Conservation (phyloP, 495 filamentous ascomycete species). For the Neurospora sp. region DNA sequence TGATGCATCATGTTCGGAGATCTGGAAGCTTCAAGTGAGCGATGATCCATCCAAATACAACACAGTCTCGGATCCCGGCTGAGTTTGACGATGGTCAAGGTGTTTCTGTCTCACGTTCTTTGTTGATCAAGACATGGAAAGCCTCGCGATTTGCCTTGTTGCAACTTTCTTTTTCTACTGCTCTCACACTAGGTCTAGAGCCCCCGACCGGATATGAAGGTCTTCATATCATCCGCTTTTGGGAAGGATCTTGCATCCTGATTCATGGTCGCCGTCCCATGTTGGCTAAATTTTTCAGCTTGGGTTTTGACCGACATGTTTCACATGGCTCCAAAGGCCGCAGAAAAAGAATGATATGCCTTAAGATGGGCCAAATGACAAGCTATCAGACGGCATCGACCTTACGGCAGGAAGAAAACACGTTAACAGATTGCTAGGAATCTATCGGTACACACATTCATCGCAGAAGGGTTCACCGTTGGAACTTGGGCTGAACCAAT, state of each 20-base stretch:
- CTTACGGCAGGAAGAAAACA: neutral
- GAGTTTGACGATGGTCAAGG: neutral
- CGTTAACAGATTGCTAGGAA: neutral
- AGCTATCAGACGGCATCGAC: neutral
- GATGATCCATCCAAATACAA: neutral
- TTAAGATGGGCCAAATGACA: neutral
- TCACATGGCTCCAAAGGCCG: neutral
- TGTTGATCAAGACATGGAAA: neutral
- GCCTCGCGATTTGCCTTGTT: neutral
- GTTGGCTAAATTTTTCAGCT: neutral
- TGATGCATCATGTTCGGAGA: neutral
- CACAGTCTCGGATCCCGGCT: neutral
- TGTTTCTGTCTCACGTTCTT: neutral
- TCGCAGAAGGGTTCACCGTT: neutral
- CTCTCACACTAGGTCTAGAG: neutral
- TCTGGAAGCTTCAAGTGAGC: neutral
- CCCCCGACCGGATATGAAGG: neutral
- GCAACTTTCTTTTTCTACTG: neutral
- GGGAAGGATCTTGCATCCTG: neutral
- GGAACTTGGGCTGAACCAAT: neutral
- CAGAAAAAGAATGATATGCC: neutral
- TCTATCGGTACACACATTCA: neutral
- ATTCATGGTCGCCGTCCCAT: neutral
- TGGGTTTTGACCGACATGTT: neutral
- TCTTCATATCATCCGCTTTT: neutral